Evolutionary conservation across 805 yeast genomes (phyloP).

Genomic region (Starmera caribaea): DNA sequence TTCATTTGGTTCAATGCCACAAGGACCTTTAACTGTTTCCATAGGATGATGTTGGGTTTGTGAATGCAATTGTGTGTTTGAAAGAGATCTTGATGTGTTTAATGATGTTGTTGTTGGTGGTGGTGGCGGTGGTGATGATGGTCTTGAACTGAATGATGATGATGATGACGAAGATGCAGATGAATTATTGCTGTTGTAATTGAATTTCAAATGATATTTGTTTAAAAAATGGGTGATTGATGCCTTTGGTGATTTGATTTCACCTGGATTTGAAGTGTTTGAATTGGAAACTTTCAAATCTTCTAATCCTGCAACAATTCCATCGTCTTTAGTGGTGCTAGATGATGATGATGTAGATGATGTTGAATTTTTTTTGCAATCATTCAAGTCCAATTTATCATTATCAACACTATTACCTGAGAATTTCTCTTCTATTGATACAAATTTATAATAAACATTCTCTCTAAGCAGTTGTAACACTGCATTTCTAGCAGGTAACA

Average conservation of each 20-base stretch:
- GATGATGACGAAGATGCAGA: background rate
- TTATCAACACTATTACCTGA: background rate
- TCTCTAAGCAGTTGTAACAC: constrained; percentile 22
- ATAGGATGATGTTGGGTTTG: background rate
- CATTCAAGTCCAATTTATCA: background rate
- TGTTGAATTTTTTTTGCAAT: background rate
- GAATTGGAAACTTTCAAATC: too few relatives aligned
- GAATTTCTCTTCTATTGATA: constrained; percentile 13
- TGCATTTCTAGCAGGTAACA: constrained; percentile 22
- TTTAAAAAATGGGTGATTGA: constrained; percentile 9
- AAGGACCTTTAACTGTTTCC: constrained; percentile 8
- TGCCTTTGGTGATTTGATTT: too few relatives aligned
- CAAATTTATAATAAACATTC: constrained; percentile 22
- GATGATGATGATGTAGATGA: too few relatives aligned
- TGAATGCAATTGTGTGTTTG: background rate
- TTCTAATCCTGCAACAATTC: too few relatives aligned
- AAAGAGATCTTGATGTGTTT: background rate
- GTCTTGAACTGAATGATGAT: background rate
- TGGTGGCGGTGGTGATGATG: constrained; percentile 1
- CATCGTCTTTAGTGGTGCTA: too few relatives aligned
- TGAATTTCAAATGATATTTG: constrained; percentile 9
- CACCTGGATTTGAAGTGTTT: too few relatives aligned
- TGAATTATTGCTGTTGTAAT: background rate
- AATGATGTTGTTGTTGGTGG: constrained; percentile 1
- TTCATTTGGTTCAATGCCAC: constrained; percentile 8